Evolutionary conservation across 2,329 filamentous ascomycete species (phyloP), one percentile per base, ranked within the genome.

Genomic region (Cordyceps fumosorosea): DNA sequence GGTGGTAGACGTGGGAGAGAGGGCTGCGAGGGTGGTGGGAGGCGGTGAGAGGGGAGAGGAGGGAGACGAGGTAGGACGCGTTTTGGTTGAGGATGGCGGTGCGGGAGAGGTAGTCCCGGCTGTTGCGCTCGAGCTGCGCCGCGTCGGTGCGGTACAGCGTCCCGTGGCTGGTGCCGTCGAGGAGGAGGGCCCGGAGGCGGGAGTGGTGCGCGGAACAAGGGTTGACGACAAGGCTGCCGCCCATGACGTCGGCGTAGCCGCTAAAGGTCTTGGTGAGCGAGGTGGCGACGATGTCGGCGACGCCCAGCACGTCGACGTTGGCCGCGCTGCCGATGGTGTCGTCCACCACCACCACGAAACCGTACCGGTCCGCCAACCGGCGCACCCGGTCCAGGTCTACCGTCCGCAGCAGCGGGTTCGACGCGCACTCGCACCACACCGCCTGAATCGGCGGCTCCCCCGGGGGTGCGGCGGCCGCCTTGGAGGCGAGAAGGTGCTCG

Each of bases 181-280:
- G n/a, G 60, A 69, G 61, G 66, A 72, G 37, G 68, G 71, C 12
- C 42, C 65, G 60, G 11, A 84, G 71, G 22, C 68, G 62, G 3
- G 64, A 6, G 67, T 83, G 78, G 60, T 76, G 71, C 2, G 68
- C 64, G 0, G 78, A 81, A 3, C 74, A 67, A 0, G 81, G 81
- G 67, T 82, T 82, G 47, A 85, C 73, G 47, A 80, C 74, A 20
- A 77, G 66, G 56, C 77, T 79, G n/a, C 79, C 83, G 40, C 74
- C 82, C 74, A 85, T 79, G 54, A 81, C 79, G 66, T 87, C 77
- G 24, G 81, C 77, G 63, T 79, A 79, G 18, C 84, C 84, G 64
- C 74, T 83, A 67, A 87, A 86, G 1, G 77, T 77, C 69, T 86
- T 86, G n/a, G 82, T 85, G 18, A 85, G 73, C 26, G 78, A 81